Conservation (phyloP, 2,329 filamentous ascomycete species). For the Alternaria metachromatica region DNA sequence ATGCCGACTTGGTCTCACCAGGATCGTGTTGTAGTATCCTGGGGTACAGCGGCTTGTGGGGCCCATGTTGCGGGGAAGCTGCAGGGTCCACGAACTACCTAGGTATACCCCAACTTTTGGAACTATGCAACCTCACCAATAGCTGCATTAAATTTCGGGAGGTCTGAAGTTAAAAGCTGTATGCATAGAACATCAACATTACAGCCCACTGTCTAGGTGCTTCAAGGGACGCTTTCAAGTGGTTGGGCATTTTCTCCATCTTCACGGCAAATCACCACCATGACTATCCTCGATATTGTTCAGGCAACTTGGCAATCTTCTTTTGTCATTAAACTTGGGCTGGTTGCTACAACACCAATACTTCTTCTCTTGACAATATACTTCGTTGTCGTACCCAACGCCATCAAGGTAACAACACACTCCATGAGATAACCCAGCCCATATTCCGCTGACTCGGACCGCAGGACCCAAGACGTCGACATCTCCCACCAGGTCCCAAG, state of each 20-base stretch:
- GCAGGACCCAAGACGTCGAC: slow-evolving; percentile 39
- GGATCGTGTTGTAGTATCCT: neutral
- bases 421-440: neutral
- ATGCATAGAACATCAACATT: fast-evolving
- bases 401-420: slow-evolving; percentile 28
- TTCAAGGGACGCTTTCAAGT: neutral
- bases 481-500: slow-evolving; percentile 49
- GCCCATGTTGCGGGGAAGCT: slow-evolving; percentile 9
- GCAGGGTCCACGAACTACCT: neutral
- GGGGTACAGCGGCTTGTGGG: slow-evolving; percentile 7
- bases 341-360: slow-evolving; percentile 23
- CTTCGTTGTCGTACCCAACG: slow-evolving; percentile 40
- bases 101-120: slow-evolving; percentile 2
- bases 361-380: slow-evolving; percentile 32
- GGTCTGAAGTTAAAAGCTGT: neutral
- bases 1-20: neutral
- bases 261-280: too few relatives aligned
- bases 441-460: neutral
- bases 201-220: neutral
- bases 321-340: slow-evolving; percentile 17
- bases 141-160: neutral
- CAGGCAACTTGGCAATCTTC: slow-evolving; percentile 2
- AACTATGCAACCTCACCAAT: neutral
- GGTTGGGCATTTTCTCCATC: neutral
- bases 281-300: slow-evolving; percentile 18